phyloP scores from a whole-genome alignment of 306 rosid species.

The Hippophae rhamnoides region DNA sequence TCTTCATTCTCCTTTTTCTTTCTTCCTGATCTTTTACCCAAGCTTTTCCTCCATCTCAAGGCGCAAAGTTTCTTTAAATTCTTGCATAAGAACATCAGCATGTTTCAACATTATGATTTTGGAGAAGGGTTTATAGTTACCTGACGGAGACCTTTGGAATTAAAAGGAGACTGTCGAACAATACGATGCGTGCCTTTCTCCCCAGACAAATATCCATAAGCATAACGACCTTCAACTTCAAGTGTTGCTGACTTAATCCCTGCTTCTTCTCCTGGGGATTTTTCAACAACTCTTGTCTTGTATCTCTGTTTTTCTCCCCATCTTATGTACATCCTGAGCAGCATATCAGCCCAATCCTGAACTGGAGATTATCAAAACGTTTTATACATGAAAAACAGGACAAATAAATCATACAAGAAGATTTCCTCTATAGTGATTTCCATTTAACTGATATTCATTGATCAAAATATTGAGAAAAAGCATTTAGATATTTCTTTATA shows the following conservation, averaged over 20 bases:
- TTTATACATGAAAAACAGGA: slow-evolving; percentile 23
- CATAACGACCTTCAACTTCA: slow-evolving; percentile 94
- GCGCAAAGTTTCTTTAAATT: too few species aligned
- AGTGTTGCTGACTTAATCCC: slow-evolving; percentile 92
- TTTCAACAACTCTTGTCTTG: slow-evolving; percentile 84
- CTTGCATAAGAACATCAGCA: too few species aligned
- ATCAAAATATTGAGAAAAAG: not conserved
- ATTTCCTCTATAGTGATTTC: not conserved
- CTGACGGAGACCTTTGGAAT: slow-evolving; percentile 96
- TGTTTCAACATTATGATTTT: not conserved
- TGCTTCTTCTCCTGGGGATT: slow-evolving; percentile 89
- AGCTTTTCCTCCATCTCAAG: too few species aligned
- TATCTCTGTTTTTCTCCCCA: slow-evolving; percentile 93
- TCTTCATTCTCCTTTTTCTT: too few species aligned
- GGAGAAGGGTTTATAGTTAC: slow-evolving; percentile 27
- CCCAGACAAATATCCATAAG: slow-evolving; percentile 90
- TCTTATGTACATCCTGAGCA: slow-evolving; percentile 90
- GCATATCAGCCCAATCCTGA: slow-evolving; percentile 99
- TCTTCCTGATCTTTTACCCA: too few species aligned
- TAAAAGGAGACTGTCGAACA: slow-evolving; percentile 90
- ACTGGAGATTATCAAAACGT: slow-evolving; percentile 50
- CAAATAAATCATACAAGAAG: not conserved
- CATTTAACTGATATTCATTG: not conserved
- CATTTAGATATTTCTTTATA: slow-evolving; percentile 4
- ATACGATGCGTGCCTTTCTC: slow-evolving; percentile 96